Conservation (phyloP, 2,329 filamentous ascomycete genomes). For the Salinomyces thailandicus region DNA sequence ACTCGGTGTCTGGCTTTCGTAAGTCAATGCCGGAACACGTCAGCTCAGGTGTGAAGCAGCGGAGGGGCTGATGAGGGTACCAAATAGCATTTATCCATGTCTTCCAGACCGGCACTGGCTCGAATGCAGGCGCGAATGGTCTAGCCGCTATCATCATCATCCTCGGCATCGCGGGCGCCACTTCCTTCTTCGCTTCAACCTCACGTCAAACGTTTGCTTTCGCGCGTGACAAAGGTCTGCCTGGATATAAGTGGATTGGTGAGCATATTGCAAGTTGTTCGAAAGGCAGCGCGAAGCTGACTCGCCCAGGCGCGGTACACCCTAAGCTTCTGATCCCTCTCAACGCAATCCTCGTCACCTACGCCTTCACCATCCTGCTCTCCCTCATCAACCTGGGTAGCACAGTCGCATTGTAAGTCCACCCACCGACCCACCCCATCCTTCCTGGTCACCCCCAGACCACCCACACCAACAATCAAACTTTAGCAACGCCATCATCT, state of each 20-base stretch:
- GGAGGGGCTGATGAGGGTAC: too few relatives aligned
- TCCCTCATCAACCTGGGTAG: slow-evolving; percentile 18
- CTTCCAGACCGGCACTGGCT: slow-evolving; percentile 16
- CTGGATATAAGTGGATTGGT: slow-evolving; percentile 10
- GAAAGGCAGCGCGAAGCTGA: neutral
- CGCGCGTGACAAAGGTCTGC: slow-evolving; percentile 24
- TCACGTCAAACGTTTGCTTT: slow-evolving; percentile 31
- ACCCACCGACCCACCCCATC: too few relatives aligned
- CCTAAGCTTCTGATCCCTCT: slow-evolving; percentile 10
- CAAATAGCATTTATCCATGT: slow-evolving; percentile 19
- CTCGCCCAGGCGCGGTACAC: neutral
- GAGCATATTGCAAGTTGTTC: slow-evolving; percentile 3
- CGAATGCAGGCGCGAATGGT: neutral
- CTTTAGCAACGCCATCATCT: slow-evolving; percentile 31
- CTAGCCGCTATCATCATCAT: slow-evolving; percentile 26
- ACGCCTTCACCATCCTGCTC: slow-evolving; percentile 17
- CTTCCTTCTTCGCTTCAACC: slow-evolving; percentile 26
- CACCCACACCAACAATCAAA: too few relatives aligned
- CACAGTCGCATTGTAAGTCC: slow-evolving; percentile 22
- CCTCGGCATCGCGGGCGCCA: slow-evolving; percentile 21
- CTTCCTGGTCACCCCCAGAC: too few relatives aligned
- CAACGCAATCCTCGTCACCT: slow-evolving; percentile 15
- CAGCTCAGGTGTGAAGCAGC: too few relatives aligned
- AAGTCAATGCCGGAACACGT: too few relatives aligned
- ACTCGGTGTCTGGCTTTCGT: neutral